Evolutionary conservation across 257 asterid genomes (phyloP), one percentile per base, ranked within the genome.

Genomic region (Nicotiana benthamiana): DNA sequence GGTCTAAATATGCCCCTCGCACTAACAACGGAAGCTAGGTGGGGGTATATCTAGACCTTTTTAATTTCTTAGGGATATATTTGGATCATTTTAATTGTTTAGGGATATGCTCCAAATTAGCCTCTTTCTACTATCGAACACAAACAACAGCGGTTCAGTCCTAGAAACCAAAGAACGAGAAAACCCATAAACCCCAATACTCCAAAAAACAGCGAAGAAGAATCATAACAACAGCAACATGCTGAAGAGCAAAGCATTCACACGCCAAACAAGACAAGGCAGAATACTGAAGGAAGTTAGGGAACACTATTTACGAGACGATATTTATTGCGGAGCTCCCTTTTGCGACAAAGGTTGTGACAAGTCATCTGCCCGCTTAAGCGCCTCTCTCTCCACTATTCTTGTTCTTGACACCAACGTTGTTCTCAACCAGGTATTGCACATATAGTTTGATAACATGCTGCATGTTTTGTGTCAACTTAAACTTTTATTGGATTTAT

Each of bases 241-340:
- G 99, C 75, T 94, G 85, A 92, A 90, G 82, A 92, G 87, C 94
- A 91, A 85, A 83, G 90, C 97, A 1, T 94, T 92, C 56, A 90
- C 91, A 15, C 86, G 87, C 81, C 94, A 94, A 83, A 96, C 99
- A 3, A 94, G 82, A 89, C 94, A 90, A 85, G 98, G 99, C 28
- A 90, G 86, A 86, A 88, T 96, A 16, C 85, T 93, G 28, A 96
- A 96, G 99, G 95, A 89, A 40, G 97, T 96, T 63, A 88, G 97
- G 51, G 99, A 96, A 80, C 98, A 94, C 82, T 96, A 96, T 79
- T 82, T 96, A 79, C 86, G 99, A 79, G 99, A 96, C 84, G 99
- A 96, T 79, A 91, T 96, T 59, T 91, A 87, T 27, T 96, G 99
- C n/a, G 98, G 99, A 32, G 97, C 92, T 18, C 90, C 95, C 4